phyloP scores from a whole-genome alignment of 2,329 filamentous ascomycete genomes.

The Trichophyton rubrum region DNA sequence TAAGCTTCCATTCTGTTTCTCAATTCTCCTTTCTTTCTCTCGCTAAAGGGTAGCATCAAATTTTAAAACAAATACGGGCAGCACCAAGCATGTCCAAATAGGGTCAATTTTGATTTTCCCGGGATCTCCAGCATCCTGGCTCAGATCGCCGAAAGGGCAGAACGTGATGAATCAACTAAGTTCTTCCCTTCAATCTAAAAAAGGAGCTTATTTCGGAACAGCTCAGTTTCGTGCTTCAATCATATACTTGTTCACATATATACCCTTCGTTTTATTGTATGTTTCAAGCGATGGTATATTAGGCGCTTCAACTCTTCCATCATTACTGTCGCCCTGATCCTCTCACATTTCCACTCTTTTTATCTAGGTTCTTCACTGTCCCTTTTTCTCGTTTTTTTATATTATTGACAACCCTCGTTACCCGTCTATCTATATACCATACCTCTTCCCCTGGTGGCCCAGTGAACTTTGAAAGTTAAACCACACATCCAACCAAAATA shows the following conservation, averaged over 20 bases:
- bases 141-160: slow-evolving; percentile 2
- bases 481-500: neutral
- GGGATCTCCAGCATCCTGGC: slow-evolving; percentile 3
- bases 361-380: neutral
- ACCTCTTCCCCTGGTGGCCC: neutral
- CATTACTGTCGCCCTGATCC: neutral
- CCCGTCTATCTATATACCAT: neutral
- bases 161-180: slow-evolving; percentile 4
- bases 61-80: neutral
- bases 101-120: slow-evolving; percentile 1
- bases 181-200: slow-evolving; percentile 4
- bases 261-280: slow-evolving; percentile 1
- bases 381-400: neutral
- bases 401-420: neutral
- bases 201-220: slow-evolving; percentile 1
- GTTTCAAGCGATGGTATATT: slow-evolving; percentile 5
- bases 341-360: neutral
- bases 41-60: neutral
- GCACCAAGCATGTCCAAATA: slow-evolving; percentile 2
- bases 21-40: neutral
- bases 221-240: slow-evolving; percentile 3
- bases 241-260: neutral
- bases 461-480: neutral
- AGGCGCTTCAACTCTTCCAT: neutral
- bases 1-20: neutral